Evolutionary conservation across 176 grass and related monocot genomes (phyloP).

Genomic region (Triticum monococcum): DNA sequence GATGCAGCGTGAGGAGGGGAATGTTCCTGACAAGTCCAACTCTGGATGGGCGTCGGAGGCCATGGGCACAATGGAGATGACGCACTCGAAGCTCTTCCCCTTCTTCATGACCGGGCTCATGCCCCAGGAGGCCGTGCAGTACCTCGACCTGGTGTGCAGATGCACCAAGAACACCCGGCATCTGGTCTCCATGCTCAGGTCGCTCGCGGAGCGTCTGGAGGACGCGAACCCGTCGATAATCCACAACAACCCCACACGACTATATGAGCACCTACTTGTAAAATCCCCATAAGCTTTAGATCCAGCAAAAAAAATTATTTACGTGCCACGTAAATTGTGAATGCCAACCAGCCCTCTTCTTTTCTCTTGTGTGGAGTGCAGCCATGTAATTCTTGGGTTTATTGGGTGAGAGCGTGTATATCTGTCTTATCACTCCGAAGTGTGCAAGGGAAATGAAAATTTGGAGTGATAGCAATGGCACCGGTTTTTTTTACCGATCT

Average conservation of each 20-base stretch:
- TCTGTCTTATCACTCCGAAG: constrained; percentile 21
- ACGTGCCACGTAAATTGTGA: constrained; percentile 42
- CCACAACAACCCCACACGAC: constrained; percentile 51
- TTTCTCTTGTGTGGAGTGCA: constrained; percentile 46
- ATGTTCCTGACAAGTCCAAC: constrained; percentile 54
- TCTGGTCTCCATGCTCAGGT: constrained; percentile 64
- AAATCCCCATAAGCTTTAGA: constrained; percentile 40
- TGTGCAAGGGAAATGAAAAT: constrained; percentile 17
- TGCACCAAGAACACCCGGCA: constrained; percentile 50
- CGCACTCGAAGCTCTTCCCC: constrained; percentile 82
- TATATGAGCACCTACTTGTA: constrained; percentile 58
- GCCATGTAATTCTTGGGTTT: constrained; percentile 52
- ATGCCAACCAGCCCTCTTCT: constrained; percentile 28
- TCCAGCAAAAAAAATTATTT: background rate
- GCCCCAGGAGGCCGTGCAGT: constrained; percentile 85
- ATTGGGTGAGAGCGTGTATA: constrained; percentile 41
- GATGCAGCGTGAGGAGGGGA: constrained; percentile 62
- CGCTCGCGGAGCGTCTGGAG: constrained; percentile 57
- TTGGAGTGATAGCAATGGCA: constrained; percentile 23
- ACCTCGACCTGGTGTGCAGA: constrained; percentile 70
- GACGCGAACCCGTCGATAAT: constrained; percentile 52
- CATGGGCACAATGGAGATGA: constrained; percentile 62
- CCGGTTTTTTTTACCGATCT: constrained; percentile 25
- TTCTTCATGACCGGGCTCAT: constrained; percentile 94
- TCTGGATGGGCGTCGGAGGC: constrained; percentile 54